These are phyloP conservation scores for Panaeolus cyanescens DNA, from an alignment of 768 basidiomycete genomes.

Conservation along the genomic window DNA sequence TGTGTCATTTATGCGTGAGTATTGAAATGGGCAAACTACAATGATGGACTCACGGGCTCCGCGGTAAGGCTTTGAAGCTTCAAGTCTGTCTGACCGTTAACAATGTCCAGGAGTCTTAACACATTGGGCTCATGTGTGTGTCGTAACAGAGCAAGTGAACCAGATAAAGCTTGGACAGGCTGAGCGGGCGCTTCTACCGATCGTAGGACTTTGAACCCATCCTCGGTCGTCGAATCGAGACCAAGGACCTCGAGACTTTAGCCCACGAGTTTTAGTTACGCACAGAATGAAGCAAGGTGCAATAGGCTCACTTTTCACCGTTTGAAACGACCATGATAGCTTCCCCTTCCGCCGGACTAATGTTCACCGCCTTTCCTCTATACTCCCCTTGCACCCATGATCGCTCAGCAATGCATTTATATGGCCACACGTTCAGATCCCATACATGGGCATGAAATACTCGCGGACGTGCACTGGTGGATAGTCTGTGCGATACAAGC, in stretches of 20 bases:
- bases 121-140: not conserved
- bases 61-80: slow-evolving; percentile 33
- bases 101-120: not conserved
- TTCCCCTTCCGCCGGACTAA: slow-evolving; percentile 28
- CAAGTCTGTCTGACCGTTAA: slow-evolving; percentile 14
- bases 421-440: slow-evolving; percentile 41
- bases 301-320: slow-evolving; percentile 29
- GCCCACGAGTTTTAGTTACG: not conserved
- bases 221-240: slow-evolving; percentile 36
- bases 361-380: slow-evolving; percentile 49
- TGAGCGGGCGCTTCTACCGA: slow-evolving; percentile 31
- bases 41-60: slow-evolving; percentile 24
- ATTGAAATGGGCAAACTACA: not conserved
- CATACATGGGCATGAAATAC: slow-evolving; percentile 50
- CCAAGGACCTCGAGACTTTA: slow-evolving; percentile 44
- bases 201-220: slow-evolving; percentile 34
- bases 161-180: slow-evolving; percentile 36
- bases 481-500: slow-evolving; percentile 10
- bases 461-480: slow-evolving; percentile 27
- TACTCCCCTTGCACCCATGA: slow-evolving; percentile 29
- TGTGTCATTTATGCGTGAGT: slow-evolving; percentile 7
- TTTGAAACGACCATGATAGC: slow-evolving; percentile 45
- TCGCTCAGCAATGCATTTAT: slow-evolving; percentile 45
- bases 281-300: not conserved
- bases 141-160: slow-evolving; percentile 19